Conservation (phyloP, 1,284 basidiomycete genomes). For the Vanrija sp. region DNA sequence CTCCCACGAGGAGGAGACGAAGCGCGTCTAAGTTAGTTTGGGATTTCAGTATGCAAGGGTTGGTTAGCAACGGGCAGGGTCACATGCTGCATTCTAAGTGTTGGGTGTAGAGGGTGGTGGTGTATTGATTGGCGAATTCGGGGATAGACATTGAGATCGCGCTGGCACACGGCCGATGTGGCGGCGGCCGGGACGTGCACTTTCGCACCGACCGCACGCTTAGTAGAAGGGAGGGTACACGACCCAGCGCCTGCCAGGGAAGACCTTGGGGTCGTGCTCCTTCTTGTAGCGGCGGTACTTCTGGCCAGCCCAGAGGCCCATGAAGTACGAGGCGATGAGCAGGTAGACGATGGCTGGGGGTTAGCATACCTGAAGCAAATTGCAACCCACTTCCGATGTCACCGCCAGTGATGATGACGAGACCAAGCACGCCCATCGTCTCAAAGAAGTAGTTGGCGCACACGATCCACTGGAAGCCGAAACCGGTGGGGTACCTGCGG, state of each 20-base stretch:
- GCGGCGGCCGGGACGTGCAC: no score
- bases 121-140: no score
- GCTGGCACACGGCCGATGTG: no score
- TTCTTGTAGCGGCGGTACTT: slow-evolving; percentile 89
- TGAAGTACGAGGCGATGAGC: slow-evolving; percentile 63
- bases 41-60: no score
- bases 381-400: slow-evolving; percentile 64
- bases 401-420: slow-evolving; percentile 69
- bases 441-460: slow-evolving; percentile 98
- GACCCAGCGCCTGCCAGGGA: slow-evolving; percentile 44
- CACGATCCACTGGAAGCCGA: slow-evolving; percentile 75
- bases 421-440: slow-evolving; percentile 67
- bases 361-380: background rate
- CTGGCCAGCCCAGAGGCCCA: slow-evolving; percentile 85
- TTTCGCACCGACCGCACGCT: background rate
- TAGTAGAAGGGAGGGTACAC: slow-evolving; percentile 40
- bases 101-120: no score
- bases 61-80: no score
- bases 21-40: no score
- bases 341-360: slow-evolving; percentile 67
- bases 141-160: no score
- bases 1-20: no score
- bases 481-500: slow-evolving; percentile 74
- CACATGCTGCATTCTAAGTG: no score
- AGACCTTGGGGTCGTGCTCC: slow-evolving; percentile 75